These are phyloP conservation scores for Nasturtium officinale DNA, from an alignment of 345 rosid genomes.

Conservation along the genomic window DNA sequence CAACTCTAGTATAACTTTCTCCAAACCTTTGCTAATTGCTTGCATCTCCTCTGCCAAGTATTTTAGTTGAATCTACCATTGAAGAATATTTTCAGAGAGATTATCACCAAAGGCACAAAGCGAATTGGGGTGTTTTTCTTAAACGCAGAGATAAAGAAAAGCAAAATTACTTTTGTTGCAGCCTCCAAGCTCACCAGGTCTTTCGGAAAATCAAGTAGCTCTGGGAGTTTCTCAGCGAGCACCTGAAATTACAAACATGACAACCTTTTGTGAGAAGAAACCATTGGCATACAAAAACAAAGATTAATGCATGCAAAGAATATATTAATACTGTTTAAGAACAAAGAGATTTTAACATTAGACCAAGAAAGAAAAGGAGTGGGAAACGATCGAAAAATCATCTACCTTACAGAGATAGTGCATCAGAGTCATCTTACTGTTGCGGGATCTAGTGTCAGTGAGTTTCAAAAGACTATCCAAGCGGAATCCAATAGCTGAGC, in stretches of 20 bases:
- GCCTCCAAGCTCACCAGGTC: constrained; percentile 76
- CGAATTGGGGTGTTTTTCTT: background rate
- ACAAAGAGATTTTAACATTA: constrained; percentile 2
- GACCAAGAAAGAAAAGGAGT: background rate
- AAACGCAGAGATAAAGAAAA: background rate
- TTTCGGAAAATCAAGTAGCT: constrained; percentile 64
- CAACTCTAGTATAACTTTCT: constrained; percentile 73
- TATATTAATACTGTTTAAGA: constrained; percentile 7
- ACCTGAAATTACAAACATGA: constrained; percentile 50
- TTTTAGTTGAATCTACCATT: constrained; percentile 73
- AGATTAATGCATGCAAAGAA: background rate
- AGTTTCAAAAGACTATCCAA: constrained; percentile 91
- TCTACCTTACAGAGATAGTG: constrained; percentile 91
- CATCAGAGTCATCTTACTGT: constrained; percentile 90
- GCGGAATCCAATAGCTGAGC: constrained; percentile 90
- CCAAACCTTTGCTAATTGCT: constrained; percentile 83
- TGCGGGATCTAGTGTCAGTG: constrained; percentile 75
- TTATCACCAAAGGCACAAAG: background rate
- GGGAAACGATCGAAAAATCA: background rate
- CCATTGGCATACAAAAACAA: background rate
- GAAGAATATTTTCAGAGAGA: constrained; percentile 20
- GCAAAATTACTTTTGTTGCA: constrained; percentile 58
- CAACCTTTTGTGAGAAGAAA: background rate
- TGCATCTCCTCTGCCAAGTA: constrained; percentile 91
- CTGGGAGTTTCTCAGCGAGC: constrained; percentile 72